Percentiles rank a stretch among this genome's conserved stretches.
These are phyloP conservation scores for Micractinium sp. DNA, from an alignment of 139 green algal genomes.

Conservation along the genomic window DNA sequence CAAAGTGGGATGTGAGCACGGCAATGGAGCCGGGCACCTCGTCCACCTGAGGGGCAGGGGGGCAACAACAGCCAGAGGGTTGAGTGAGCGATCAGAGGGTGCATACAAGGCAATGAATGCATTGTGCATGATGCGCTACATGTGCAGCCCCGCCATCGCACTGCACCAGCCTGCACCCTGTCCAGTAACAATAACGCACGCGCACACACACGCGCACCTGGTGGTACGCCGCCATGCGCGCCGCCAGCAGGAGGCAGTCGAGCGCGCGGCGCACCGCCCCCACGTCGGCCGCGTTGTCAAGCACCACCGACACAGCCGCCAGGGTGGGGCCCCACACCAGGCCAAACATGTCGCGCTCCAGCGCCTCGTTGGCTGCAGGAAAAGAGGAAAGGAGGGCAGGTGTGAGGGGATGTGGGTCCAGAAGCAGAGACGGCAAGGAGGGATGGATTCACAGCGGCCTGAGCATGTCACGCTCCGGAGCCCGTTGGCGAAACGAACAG, in stretches of 20 bases:
- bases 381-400: not conserved
- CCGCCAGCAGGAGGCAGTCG: constrained; percentile 66
- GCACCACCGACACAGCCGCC: constrained; percentile 88
- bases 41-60: constrained; percentile 46
- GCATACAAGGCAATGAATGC: too few species aligned
- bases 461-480: too few species aligned
- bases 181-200: too few species aligned
- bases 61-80: too few species aligned
- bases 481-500: too few species aligned
- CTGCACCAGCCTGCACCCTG: too few species aligned
- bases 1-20: constrained; percentile 80
- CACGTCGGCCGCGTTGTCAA: constrained; percentile 78
- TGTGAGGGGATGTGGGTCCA: not conserved
- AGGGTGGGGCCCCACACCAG: constrained; percentile 91
- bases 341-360: constrained; percentile 92
- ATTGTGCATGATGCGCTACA: too few species aligned
- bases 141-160: too few species aligned
- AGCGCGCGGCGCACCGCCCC: constrained; percentile 45
- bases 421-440: not conserved
- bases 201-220: constrained; percentile 26
- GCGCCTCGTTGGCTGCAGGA: constrained; percentile 10
- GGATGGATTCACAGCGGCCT: not conserved
- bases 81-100: too few species aligned
- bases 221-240: constrained; percentile 61
- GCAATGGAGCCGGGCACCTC: constrained; percentile 78